Evolutionary conservation across 345 rosid species (phyloP).

Genomic region (Litchi chinensis): DNA sequence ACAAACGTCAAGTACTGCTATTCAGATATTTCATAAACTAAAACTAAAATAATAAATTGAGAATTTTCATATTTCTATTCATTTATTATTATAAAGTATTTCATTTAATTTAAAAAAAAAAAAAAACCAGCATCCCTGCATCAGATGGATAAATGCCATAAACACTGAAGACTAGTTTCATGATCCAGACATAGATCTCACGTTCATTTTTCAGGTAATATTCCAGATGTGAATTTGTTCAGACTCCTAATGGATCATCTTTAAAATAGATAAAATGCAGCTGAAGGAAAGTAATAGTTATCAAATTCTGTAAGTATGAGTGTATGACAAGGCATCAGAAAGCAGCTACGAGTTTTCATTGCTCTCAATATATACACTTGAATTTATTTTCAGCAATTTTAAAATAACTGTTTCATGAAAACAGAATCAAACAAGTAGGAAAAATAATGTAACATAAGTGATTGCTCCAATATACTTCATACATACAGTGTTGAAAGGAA

Average conservation of each 20-base stretch:
- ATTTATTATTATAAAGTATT: background rate
- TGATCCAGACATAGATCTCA: background rate
- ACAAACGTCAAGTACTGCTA: background rate
- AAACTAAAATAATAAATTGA: too few species aligned
- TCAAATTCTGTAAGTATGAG: background rate
- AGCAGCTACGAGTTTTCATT: background rate
- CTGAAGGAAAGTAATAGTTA: background rate
- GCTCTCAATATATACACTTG: background rate
- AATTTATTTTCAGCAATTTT: background rate
- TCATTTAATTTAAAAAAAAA: background rate
- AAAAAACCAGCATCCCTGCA: background rate
- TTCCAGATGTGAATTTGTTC: background rate
- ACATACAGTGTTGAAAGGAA: slow-evolving; percentile 79
- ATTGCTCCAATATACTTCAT: slow-evolving; percentile 18
- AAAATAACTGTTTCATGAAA: slow-evolving; percentile 15
- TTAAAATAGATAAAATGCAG: background rate
- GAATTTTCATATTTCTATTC: too few species aligned
- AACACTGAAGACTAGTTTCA: background rate
- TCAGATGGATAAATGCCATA: background rate
- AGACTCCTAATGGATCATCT: background rate
- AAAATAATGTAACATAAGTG: background rate
- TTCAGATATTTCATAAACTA: background rate
- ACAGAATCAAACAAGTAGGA: background rate
- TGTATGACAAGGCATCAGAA: background rate
- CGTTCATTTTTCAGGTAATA: background rate